Evolutionary conservation across 768 basidiomycete genomes (phyloP), one percentile per base, ranked within the genome.

Genomic region (Kwoniella mangroviensis): DNA sequence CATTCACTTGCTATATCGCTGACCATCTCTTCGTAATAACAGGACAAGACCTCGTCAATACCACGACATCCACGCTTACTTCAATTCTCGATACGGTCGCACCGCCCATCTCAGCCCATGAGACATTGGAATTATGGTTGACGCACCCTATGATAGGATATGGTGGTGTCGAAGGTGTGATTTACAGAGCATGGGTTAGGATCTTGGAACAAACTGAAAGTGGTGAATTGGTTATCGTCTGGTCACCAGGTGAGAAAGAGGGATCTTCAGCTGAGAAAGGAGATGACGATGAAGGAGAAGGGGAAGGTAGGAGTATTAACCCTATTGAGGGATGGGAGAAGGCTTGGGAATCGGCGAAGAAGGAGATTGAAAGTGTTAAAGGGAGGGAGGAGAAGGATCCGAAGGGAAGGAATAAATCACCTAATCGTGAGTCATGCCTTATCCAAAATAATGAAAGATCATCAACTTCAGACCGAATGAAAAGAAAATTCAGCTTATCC

Each of bases 111-210:
- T 92, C 95, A 26, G 95, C 96, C 82, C 96, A 98, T 81, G 97
- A 99, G 84, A 93, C 98, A 17, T 94, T 99, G 73, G 90, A 97
- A 81, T 90, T 99, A 9, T 93, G 92, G 91, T 85, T 99, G 49
- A 91, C 91, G 78, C 95, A 98, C 84, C 94, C 97, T 74, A 95
- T 99, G 95, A 86, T 88, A 72, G 97, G 97, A 19, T 98, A 96
- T 80, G 94, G 95, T 67, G 97, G 97, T 7, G 88, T 98, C 53
- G 96, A 98, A 84, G 87, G 90, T 12, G 87, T 99, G n/a, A 92
- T 94, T 26, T 98, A 97, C 84, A 89, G 90, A 24, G 90, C 92
- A 15, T 80, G 79, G 79, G 70, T 65, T 41, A 53, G 72, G 21
- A 74, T 80, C n/a, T 66, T 80, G 5, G 88, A 89, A 43, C 79